A percentile compares a stretch with the other conserved stretches of the same genome.
phyloP scores from a whole-genome alignment of 768 basidiomycete genomes.

The Termitomyces sp. region DNA sequence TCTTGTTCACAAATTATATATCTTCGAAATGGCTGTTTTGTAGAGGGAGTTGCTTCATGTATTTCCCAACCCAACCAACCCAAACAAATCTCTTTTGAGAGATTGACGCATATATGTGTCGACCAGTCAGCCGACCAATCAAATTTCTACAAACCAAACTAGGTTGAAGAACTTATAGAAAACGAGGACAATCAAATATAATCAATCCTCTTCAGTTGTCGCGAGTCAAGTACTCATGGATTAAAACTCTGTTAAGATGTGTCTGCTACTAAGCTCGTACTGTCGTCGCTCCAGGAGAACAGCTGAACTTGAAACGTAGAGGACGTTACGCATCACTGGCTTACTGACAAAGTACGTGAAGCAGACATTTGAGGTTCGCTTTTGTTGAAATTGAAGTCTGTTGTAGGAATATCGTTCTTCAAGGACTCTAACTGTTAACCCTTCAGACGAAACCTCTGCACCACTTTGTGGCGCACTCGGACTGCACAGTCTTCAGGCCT shows the following conservation, averaged over 20 bases:
- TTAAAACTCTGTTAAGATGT: not conserved
- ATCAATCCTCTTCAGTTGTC: not conserved
- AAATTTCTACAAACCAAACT: too few species aligned
- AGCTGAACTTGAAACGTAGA: not conserved
- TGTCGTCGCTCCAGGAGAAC: not conserved
- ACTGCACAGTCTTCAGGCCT: too few species aligned
- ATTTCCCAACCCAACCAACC: too few species aligned
- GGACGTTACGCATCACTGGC: not conserved
- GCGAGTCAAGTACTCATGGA: too few species aligned
- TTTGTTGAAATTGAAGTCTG: not conserved
- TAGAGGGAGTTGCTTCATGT: too few species aligned
- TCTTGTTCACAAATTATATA: too few species aligned
- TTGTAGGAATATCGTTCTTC: not conserved
- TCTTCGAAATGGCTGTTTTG: too few species aligned
- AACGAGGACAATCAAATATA: not conserved
- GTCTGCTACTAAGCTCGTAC: not conserved
- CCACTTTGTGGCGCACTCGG: not conserved
- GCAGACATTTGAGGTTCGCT: not conserved
- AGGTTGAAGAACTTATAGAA: too few species aligned
- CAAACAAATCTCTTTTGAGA: too few species aligned
- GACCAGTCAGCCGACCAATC: too few species aligned
- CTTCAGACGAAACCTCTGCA: not conserved
- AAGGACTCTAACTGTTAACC: not conserved
- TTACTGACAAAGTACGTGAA: not conserved
- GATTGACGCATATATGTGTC: too few species aligned